Percentiles rank a stretch among this genome's conserved stretches.
Conservation (phyloP, 352 stramenopile genomes). For the Nothophytophthora sp. region DNA sequence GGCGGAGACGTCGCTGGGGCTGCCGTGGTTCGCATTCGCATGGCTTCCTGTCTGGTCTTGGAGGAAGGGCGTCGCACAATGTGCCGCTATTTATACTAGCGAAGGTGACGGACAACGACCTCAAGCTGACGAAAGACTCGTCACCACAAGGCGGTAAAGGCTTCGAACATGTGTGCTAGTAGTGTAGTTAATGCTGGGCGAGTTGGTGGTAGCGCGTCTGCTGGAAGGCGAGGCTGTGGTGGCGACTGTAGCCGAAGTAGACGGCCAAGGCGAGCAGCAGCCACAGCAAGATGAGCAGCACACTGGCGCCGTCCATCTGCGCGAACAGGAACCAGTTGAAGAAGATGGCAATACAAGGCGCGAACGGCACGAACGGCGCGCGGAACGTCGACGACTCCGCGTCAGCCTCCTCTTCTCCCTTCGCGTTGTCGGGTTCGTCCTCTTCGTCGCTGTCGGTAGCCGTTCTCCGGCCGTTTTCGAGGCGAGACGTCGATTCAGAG, state of each 20-base stretch:
- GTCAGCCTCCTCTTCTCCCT: slow-evolving; percentile 39
- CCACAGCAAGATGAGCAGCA: slow-evolving; percentile 70
- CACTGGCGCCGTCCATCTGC: slow-evolving; percentile 70
- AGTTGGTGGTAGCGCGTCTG: slow-evolving; percentile 66
- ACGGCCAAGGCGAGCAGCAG: slow-evolving; percentile 61
- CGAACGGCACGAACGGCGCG: slow-evolving; percentile 73
- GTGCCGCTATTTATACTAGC: no score
- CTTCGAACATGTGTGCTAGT: no score
- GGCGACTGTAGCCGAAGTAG: slow-evolving; percentile 74
- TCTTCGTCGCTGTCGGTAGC: slow-evolving; percentile 9
- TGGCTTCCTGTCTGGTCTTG: no score
- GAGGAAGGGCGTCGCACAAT: no score
- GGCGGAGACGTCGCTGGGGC: no score
- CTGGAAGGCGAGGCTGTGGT: slow-evolving; percentile 71
- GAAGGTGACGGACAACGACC: no score
- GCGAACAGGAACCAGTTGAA: slow-evolving; percentile 90
- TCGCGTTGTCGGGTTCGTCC: no score
- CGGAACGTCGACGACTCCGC: slow-evolving; percentile 46
- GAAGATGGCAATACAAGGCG: slow-evolving; percentile 82
- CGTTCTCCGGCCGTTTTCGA: slow-evolving; percentile 5
- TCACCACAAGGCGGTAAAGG: no score
- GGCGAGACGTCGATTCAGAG: slow-evolving; percentile 1
- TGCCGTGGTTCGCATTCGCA: no score
- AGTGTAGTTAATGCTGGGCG: slow-evolving; percentile 30
- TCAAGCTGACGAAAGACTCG: no score